Base-by-base conservation (phyloP, 2,329 filamentous ascomycete genomes). In the Cercospora zeae-maydis region DNA sequence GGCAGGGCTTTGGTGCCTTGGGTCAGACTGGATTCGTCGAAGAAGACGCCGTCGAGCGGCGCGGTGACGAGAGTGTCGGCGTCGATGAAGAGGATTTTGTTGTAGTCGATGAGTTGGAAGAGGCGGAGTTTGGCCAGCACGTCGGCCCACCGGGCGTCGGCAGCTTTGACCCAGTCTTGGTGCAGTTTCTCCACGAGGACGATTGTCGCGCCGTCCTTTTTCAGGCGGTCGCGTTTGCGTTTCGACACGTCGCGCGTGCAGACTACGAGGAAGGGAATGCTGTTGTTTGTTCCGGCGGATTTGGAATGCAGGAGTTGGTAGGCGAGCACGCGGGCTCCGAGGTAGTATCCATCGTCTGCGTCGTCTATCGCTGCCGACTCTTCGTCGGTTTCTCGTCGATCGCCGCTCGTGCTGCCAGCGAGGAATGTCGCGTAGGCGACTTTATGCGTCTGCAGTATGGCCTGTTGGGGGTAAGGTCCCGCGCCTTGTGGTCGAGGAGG, bases 391-490 rank as follows among this genome's bases (percentile, higher is more conserved):
- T 61, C 58, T 24, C 65, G 63, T 30, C 61, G 56, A 53, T 59
- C 65, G 9, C 64, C 63, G 33, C 66, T 72, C 39, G 64, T 55
- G 47, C 66, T 72, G 49, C 63, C 73, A 30, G 71, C 72, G 19
- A 78, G 72, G 66, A 77, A 77, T 19, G 76, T 77, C 3, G 75
- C 76, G 63, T 74, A 78, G 61, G 76, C 76, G 55, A 75, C 72
- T 63, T 74, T 75, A 52, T 70, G 68, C 14, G 66, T 58, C 33
- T 69, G 55, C 8, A 70, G 57, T 33, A 62, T 39, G 4, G 64
- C 53, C 37, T 69, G 68, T 27, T 63, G 57, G 7, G 63, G 33
- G 30, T 58, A 49, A 8, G 59, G 31, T 16, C 58, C 27, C 16
- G 52, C 53, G 52, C 65, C 65, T 33, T 57, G 53, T 54, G 36